Evolutionary conservation across 202 grass and related monocot species (phyloP), one percentile per base, ranked within the genome.

Genomic region (Zizania palustris): DNA sequence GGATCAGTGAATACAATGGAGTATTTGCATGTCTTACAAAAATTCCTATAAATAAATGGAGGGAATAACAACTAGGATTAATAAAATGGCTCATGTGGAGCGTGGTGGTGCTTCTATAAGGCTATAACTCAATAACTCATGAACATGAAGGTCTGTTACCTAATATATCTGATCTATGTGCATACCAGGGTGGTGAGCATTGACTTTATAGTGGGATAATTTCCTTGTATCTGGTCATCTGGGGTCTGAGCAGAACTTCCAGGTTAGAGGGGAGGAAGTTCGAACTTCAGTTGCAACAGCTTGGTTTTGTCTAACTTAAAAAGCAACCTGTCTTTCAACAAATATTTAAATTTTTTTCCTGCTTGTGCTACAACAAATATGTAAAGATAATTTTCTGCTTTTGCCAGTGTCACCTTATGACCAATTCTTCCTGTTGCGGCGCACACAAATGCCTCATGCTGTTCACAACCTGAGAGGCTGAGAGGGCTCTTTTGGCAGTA

Each of bases 181-280:
- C 48, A 56, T 4, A 3, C 3, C 1, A 53, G 19, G 40, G 38
- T 42, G 9, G 0, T 39, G 37, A 67, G 14, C 45, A 54, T 36
- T 58, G 14, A 13, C 45, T 18, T 12, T 69, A 67, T 42, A 75
- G 5, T 41, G 45, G 35, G 69, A 68, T 42, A 18, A 58, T 51
- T 36, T 49, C 65, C 72, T 59, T 50, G 49, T 71, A 16, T 51
- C 53, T 28, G 28, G 28, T 2, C 28, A 28, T 28, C 28, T 28
- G 22, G 38, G 4, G 22, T 51, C 49, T 51, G 49, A 51, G 4
- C 36, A 76, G 11, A 40, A 58, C 4, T 53, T 78, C 5, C 35
- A 77, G 15, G 68, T 35, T 80, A 6, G 1, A 45, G 61, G 76
- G n/a, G 38, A 48, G 72, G 28, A 22, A 28, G 16, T 75, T 50